Base-by-base conservation (phyloP, 495 filamentous ascomycete genomes). In the Peziza echinospora region DNA sequence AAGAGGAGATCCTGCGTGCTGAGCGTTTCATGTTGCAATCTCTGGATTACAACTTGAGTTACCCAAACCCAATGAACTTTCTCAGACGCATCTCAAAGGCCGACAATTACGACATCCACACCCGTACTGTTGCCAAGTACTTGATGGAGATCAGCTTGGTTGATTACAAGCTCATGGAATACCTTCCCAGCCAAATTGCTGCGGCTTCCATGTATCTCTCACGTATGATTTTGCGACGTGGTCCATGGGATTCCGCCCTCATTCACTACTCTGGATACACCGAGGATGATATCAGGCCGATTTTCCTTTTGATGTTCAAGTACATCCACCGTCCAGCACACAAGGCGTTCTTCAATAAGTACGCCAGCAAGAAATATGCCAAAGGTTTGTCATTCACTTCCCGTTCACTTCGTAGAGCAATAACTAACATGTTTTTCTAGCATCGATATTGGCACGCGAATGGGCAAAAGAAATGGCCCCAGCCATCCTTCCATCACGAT, bases 21-120 rank as follows among this genome's bases (percentile, higher is more conserved):
- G 89, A 97, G 62, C 82, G 89, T 41, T 92, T 86, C 63, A 76
- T 96, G 47, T 75, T 97, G 37, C 69, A 77, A 34, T 78, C 84
- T 5, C 76, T 97, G 49, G 78, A 93, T 63, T 97, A 94, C 63
- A 89, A 96, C 62, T 78, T 97, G 50, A 94, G 87, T 68, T 96
- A 91, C 57, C 89, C 89, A 24, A 97, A 97, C 62, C 89, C 89
- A 7, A 96, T 97, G 89, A 94, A 97, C 71, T 97, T 97, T 67
- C 73, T 97, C 45, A 80, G 89, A 26, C 78, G 91, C 48, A 96
- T 97, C 63, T 94, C 87, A 37, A 97, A 97, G 67, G 89, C 89
- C 48, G 91, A 96, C 63, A 83, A 85, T 63, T 96, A 96, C 64
- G 85, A 96, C 59, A 92, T 94, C 51, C 82, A 94, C 62, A 93